Evolutionary conservation across 192 early-diverging fungal genomes (phyloP), one percentile per base, ranked within the genome.

Genomic region (Linnemannia zychae): DNA sequence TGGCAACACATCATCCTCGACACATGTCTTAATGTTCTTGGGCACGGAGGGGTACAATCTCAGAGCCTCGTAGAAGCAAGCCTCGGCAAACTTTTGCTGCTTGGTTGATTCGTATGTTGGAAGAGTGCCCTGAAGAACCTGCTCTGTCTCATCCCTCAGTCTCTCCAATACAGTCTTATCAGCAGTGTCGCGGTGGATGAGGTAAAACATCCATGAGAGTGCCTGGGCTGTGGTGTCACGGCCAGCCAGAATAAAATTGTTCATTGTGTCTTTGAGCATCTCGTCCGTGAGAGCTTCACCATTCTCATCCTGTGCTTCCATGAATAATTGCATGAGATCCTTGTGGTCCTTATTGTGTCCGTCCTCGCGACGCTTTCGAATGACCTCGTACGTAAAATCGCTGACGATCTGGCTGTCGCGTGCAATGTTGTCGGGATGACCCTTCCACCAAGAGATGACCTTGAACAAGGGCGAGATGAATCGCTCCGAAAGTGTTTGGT

Each of bases 41-140:
- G 95, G 95, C 2, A 96, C 94, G 3, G 90, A 87, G n/a, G 95
- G 95, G 75, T 93, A 90, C 38, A 96, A 75, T 33, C 95, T 87
- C 48, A 95, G 75, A 0, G 91, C 86, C 80, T 96, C 95, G 24
- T 92, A 52, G 57, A 93, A 87, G 16, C 92, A 89, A 6, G 88
- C 75, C 49, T 81, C 68, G 36, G 88, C 77, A 46, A 78, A 89
- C 72, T 83, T 75, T 60, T 81, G 76, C 48, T 78, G 63, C 33
- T 89, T 87, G 13, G 72, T 68, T 1, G 69, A 68, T 13, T 89
- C 88, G 71, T 84, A 87, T 24, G 67, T 72, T 40, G 84, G 78
- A 4, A 34, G 31, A 17, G 79, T 74, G 2, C 71, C 69, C 7
- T 81, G 69, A 22, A 81, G 50, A 15, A 79, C 33, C 5, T 72